Evolutionary conservation across 2,329 filamentous ascomycete genomes (phyloP).

Genomic region (Byssochlamys sp.): DNA sequence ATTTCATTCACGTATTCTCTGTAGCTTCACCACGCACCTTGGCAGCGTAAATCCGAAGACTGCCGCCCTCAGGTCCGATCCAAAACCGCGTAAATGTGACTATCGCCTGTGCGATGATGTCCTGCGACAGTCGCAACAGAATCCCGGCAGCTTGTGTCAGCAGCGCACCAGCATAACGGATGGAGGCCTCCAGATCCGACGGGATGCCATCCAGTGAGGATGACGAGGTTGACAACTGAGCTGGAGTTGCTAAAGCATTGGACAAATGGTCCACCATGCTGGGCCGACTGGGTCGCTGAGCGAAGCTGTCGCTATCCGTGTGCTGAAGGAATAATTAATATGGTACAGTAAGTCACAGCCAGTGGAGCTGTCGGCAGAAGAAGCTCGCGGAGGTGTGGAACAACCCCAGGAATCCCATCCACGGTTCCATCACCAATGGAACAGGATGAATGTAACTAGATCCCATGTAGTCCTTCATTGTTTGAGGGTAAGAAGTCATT

Average conservation of each 20-base stretch:
- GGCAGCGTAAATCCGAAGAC: constrained; percentile 32
- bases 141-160: constrained; percentile 46
- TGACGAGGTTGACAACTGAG: constrained; percentile 36
- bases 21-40: constrained; percentile 23
- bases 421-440: not conserved
- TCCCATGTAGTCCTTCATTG: not conserved
- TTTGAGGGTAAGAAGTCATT: not conserved
- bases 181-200: constrained; percentile 32
- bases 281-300: not conserved
- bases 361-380: not conserved
- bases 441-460: not conserved
- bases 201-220: constrained; percentile 36
- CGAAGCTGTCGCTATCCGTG: constrained; percentile 1
- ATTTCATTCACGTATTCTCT: not conserved
- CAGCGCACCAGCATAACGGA: constrained; percentile 36
- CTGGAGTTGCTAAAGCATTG: constrained; percentile 37
- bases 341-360: not conserved
- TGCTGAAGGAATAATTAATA: constrained; percentile 7
- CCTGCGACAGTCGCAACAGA: constrained; percentile 73
- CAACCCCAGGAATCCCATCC: not conserved
- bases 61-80: constrained; percentile 44
- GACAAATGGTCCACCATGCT: constrained; percentile 31
- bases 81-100: constrained; percentile 75
- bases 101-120: constrained; percentile 74
- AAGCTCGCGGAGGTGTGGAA: not conserved